A percentile compares a stretch with the other conserved stretches of the same genome.
These are phyloP conservation scores for Begonia loranthoides DNA, from an alignment of 306 rosid genomes.

Conservation along the genomic window DNA sequence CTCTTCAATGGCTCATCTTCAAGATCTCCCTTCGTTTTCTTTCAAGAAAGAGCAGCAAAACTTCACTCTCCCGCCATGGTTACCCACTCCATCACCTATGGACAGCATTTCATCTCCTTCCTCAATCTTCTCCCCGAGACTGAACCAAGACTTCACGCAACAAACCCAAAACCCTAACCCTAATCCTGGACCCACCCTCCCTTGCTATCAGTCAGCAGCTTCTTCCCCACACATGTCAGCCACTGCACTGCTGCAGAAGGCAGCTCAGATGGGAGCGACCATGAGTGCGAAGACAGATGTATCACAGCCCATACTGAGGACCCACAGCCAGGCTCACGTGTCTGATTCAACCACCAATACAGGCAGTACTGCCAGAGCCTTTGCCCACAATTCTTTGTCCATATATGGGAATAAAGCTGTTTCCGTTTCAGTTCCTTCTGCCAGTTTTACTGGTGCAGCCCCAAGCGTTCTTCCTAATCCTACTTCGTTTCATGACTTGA, in stretches of 20 bases:
- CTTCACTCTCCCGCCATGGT: conserved; percentile 54
- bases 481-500: conserved; percentile 41
- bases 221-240: conserved; percentile 88
- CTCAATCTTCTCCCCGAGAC: conserved; percentile 23
- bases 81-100: conserved; percentile 13
- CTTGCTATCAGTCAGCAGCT: conserved; percentile 31
- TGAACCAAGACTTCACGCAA: conserved; percentile 14
- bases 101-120: conserved; percentile 19
- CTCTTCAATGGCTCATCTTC: conserved; percentile 13
- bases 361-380: conserved; percentile 11
- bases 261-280: conserved; percentile 93
- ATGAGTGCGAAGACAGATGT: conserved; percentile 25
- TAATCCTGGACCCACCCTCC: conserved; percentile 41
- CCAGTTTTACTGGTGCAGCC: not conserved
- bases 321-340: conserved; percentile 55
- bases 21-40: conserved; percentile 24
- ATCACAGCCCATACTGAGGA: conserved; percentile 17
- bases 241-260: conserved; percentile 92
- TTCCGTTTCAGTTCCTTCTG: conserved; percentile 6
- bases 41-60: conserved; percentile 47
- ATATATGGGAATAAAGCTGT: not conserved
- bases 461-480: not conserved
- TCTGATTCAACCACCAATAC: conserved; percentile 14
- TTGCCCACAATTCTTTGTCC: conserved; percentile 40
- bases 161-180: conserved; percentile 62